Conservation (phyloP, 768 basidiomycete species). For the Floccularia luteovirens region DNA sequence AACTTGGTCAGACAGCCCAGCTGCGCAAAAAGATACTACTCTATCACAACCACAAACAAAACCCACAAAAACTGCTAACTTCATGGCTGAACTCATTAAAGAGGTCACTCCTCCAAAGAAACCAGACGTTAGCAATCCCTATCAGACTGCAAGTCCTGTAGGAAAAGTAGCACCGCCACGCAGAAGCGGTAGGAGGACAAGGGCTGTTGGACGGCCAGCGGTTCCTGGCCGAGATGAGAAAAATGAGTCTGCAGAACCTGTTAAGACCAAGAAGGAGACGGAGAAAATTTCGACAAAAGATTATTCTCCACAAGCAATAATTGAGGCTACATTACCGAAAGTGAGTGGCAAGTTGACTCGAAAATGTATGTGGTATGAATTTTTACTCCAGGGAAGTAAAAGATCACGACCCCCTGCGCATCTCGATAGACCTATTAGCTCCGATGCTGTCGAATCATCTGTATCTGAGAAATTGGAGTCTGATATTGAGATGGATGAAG, state of each 20-base stretch:
- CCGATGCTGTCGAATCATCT: background rate
- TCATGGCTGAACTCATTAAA: conserved; percentile 65
- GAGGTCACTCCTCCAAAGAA: conserved; percentile 59
- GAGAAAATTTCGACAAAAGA: conserved; percentile 20
- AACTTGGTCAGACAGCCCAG: conserved; percentile 50
- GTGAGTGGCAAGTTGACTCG: conserved; percentile 23
- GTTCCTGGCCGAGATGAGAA: conserved; percentile 18
- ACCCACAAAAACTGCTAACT: conserved; percentile 60
- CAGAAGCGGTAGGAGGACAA: conserved; percentile 33
- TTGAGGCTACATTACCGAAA: conserved; percentile 74
- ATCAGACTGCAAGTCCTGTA: conserved; percentile 66
- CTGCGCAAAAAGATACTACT: conserved; percentile 18
- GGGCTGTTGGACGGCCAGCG: conserved; percentile 32
- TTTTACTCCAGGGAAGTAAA: conserved; percentile 55
- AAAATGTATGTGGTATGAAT: conserved; percentile 5
- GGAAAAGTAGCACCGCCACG: conserved; percentile 34
- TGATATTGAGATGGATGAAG: conserved; percentile 23
- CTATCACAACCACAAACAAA: conserved; percentile 28
- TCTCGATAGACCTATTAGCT: conserved; percentile 28
- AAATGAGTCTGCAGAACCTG: conserved; percentile 15
- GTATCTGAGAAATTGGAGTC: background rate
- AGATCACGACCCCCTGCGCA: conserved; percentile 66
- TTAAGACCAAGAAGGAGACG: conserved; percentile 17
- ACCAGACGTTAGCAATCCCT: conserved; percentile 70
- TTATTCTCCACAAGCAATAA: conserved; percentile 56